These are phyloP conservation scores for Verticillium albo-atrum DNA, from an alignment of 2,329 filamentous ascomycete genomes.

Conservation along the genomic window DNA sequence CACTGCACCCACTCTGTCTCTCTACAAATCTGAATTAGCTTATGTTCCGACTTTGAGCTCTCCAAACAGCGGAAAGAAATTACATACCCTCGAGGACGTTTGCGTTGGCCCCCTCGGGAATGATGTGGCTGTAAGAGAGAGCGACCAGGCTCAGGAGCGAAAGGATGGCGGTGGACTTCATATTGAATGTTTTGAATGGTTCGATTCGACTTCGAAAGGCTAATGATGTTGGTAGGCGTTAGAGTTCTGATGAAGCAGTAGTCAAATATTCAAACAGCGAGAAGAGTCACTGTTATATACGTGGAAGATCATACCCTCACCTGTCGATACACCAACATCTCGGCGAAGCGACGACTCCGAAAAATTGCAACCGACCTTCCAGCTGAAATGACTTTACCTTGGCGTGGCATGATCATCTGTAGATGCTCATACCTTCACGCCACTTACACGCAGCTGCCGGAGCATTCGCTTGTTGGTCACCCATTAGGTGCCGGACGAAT, in stretches of 20 bases:
- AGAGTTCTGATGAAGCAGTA: neutral
- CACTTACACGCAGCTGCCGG: neutral
- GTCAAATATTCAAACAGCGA: too few relatives aligned
- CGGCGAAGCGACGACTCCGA: neutral
- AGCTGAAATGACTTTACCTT: neutral
- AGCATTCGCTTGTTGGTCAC: neutral
- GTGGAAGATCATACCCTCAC: too few relatives aligned
- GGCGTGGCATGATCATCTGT: neutral
- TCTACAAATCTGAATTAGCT: neutral
- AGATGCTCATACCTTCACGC: neutral
- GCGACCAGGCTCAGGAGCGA: neutral
- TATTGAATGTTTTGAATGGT: neutral
- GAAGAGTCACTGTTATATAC: too few relatives aligned
- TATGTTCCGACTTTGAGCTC: neutral
- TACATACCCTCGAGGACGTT: neutral
- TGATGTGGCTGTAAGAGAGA: neutral
- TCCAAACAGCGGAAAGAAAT: neutral
- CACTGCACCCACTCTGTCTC: neutral
- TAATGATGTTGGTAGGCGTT: neutral
- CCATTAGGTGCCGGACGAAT: neutral
- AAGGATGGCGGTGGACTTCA: neutral
- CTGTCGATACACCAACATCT: neutral
- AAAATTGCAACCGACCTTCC: neutral
- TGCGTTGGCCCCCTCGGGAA: neutral
- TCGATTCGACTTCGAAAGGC: neutral